Evolutionary conservation across 2,329 filamentous ascomycete genomes (phyloP), one percentile per base, ranked within the genome.

Genomic region (Microdochium paspali): DNA sequence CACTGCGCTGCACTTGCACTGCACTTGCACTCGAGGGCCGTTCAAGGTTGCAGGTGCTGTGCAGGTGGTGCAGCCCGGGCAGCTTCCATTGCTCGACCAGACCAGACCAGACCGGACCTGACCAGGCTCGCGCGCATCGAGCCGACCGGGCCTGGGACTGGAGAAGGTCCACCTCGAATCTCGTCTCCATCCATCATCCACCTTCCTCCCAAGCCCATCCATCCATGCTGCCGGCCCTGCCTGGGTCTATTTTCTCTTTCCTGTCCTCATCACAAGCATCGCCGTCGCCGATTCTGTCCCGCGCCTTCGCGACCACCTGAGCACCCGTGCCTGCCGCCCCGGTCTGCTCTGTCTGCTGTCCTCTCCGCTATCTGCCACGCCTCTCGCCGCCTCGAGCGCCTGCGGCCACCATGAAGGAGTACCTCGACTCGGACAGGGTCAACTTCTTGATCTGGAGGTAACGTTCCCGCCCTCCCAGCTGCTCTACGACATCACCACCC

Each of bases 381-480:
- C 39, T 10, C 10, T 46, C 51, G 49, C 50, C 53, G 50, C 49
- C 47, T 51, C 47, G 46, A 46, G 48, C 49, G 49, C 51, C 47
- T 18, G 39, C 42, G 9, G 23, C 42, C 49, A 65, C 58, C 59
- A 80, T 80, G 76, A 80, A 80, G 70, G 77, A 81, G 69, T 72
- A 73, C 61, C 72, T 84, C 59, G 76, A 82, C 73, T 82, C 78
- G 55, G 74, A 84, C 66, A 74, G 77, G 71, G 71, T 84, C 73
- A 84, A 84, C 71, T 84, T 79, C 73, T 74, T 84, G 65, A 74
- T 84, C 63, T 84, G 80, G 80, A 82, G 79, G 80, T 84, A 73
- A n/a, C 66, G 80, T 76, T 59, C 54, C 58, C 50, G 49, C 53
- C 56, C 54, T 55, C 56, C 56, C 52, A 54, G n/a, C n/a, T 53